phyloP scores from a whole-genome alignment of 306 rosid species.

The Dicorynia guianensis region DNA sequence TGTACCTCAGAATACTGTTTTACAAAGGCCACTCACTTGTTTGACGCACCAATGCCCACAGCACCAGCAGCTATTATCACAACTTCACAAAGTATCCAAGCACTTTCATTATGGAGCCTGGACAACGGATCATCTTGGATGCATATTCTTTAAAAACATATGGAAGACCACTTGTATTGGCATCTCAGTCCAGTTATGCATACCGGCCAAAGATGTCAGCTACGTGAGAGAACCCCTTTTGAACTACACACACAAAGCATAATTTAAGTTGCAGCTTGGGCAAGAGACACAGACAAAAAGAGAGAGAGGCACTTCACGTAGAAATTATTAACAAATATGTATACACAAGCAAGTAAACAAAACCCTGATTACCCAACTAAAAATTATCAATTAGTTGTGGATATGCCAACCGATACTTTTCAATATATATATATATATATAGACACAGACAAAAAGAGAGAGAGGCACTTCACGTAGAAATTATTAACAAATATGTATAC shows the following conservation, averaged over 20 bases:
- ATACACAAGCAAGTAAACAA: slow-evolving; percentile 28
- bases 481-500: slow-evolving; percentile 8
- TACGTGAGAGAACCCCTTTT: slow-evolving; percentile 86
- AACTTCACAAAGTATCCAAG: neutral
- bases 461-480: neutral
- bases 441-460: neutral
- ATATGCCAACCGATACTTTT: neutral
- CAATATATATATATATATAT: too few relatives aligned
- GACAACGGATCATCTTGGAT: neutral
- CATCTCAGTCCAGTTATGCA: slow-evolving; percentile 33
- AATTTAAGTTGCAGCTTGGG: slow-evolving; percentile 29
- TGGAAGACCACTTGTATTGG: slow-evolving; percentile 11
- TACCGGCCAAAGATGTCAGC: slow-evolving; percentile 42
- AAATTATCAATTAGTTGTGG: neutral
- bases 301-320: neutral
- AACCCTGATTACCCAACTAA: slow-evolving; percentile 10
- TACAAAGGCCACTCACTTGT: slow-evolving; percentile 26
- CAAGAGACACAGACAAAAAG: neutral
- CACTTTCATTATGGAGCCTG: neutral
- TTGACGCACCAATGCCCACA: neutral
- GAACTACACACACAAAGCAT: slow-evolving; percentile 64
- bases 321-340: slow-evolving; percentile 3
- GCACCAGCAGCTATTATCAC: slow-evolving; percentile 10
- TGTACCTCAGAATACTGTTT: slow-evolving; percentile 29
- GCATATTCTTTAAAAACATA: slow-evolving; percentile 17